Evolutionary conservation across 2,329 filamentous ascomycete genomes (phyloP), one percentile per base, ranked within the genome.

Genomic region (Aureobasidium sp.): DNA sequence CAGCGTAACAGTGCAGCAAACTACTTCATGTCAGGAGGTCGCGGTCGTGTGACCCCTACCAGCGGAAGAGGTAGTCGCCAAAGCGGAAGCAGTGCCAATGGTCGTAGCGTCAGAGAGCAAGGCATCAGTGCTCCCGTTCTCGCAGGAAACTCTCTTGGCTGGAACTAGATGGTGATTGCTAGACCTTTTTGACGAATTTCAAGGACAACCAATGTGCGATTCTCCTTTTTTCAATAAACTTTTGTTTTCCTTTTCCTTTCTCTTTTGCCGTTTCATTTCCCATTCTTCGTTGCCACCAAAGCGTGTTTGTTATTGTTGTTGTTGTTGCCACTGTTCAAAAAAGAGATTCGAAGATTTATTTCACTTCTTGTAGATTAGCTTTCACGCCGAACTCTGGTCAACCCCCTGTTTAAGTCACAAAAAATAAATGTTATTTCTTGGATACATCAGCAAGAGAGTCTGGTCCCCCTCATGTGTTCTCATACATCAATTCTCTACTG

Each of bases 111-210:
- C 61, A 78, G 87, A 65, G 87, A 86, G 61, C 82, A 86, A 70
- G 84, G 87, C 75, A 96, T 97, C 73, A 95, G 90, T 65, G 90
- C 90, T 37, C 92, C 92, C 3, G 89, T 96, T 66, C 92, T 92
- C 75, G 88, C 91, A 3, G 91, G 95, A 79, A 97, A 97, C 82
- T 96, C 91, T 57, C 84, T 97, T 67, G 92, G 92, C 70, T 97
- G 92, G 92, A 96, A 95, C 80, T 97, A 82, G 85, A 51, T 53
- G 39, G 42, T 53, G 47, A 61, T 51, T 51, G 45, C 57, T 42
- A 44, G 17, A 44, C 29, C 55, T 34, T 51, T 42, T 42, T 49
- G 45, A 60, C 45, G 57, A 60, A 48, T 36, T 48, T 48, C n/a
- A 59, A 59, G 55, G 55, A 59, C 2, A 47, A 48, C 4, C 31